Conservation (phyloP, 306 rosid species). For the Medicago ruthenica region DNA sequence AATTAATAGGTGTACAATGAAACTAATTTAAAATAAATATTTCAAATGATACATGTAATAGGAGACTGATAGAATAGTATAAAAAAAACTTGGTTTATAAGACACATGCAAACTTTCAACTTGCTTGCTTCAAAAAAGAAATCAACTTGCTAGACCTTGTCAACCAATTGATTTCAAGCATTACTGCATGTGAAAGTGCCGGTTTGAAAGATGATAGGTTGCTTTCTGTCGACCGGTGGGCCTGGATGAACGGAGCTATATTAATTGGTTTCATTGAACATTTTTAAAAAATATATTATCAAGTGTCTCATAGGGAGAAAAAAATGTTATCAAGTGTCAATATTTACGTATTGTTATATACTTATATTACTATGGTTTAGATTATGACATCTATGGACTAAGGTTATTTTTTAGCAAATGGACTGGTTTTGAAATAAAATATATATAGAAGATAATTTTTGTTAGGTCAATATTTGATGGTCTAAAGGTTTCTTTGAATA, state of each 20-base stretch:
- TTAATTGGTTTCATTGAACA: constrained; percentile 2
- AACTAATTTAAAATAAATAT: too few relatives aligned
- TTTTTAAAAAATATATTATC: not conserved
- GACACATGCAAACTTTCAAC: not conserved
- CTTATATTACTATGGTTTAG: not conserved
- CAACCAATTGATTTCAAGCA: not conserved
- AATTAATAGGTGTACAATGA: too few relatives aligned
- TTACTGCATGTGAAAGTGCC: constrained; percentile 25
- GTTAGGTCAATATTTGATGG: not conserved
- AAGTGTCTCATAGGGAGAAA: too few relatives aligned
- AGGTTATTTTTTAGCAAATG: not conserved
- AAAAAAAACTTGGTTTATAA: not conserved
- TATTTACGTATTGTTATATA: not conserved
- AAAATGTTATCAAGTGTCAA: not conserved
- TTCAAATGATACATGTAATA: too few relatives aligned
- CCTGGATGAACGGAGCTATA: not conserved
- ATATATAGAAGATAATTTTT: not conserved
- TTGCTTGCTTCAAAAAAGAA: too few relatives aligned
- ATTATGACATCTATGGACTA: not conserved
- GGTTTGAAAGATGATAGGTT: constrained; percentile 28
- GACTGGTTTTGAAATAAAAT: not conserved
- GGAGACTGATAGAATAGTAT: too few relatives aligned
- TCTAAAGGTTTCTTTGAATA: not conserved
- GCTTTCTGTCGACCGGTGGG: constrained; percentile 23
- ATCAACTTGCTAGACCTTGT: not conserved